phyloP scores from a whole-genome alignment of 2,329 filamentous ascomycete species.

The Seiridium unicorne region DNA sequence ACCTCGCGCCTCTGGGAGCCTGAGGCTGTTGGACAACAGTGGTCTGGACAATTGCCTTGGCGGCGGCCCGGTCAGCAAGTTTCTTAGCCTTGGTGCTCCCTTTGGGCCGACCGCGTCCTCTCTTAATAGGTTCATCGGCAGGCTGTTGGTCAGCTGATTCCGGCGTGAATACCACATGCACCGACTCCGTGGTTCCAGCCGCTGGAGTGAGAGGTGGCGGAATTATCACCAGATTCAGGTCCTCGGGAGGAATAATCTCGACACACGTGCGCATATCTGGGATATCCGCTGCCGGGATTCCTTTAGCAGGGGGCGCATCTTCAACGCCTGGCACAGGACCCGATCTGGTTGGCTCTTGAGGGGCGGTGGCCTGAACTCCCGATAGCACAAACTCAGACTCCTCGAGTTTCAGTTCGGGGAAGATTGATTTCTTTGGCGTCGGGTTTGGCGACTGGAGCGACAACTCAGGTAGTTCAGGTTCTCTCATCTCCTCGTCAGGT shows the following conservation, averaged over 20 bases:
- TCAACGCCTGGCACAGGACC: neutral
- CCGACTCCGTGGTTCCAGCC: neutral
- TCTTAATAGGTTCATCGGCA: conserved; percentile 1
- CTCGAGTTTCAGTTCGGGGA: conserved; percentile 29
- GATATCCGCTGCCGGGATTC: conserved; percentile 5
- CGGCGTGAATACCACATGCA: conserved; percentile 3
- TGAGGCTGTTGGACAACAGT: neutral
- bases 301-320: conserved; percentile 1
- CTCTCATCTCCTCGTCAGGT: conserved; percentile 47
- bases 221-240: conserved; percentile 9
- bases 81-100: neutral
- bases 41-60: neutral
- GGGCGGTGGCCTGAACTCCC: conserved; percentile 12
- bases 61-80: neutral
- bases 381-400: conserved; percentile 25
- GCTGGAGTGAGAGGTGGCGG: conserved; percentile 12
- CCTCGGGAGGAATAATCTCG: neutral
- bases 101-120: conserved; percentile 9
- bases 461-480: conserved; percentile 24
- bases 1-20: too few species aligned
- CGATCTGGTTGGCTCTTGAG: neutral
- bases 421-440: conserved; percentile 26
- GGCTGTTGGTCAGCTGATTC: neutral
- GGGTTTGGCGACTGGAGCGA: conserved; percentile 31
- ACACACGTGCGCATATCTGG: neutral